Percentiles rank a stretch among this genome's conserved stretches.
Evolutionary conservation across 129 eudicot genomes (phyloP).

Genomic region (Glebionis coronaria): DNA sequence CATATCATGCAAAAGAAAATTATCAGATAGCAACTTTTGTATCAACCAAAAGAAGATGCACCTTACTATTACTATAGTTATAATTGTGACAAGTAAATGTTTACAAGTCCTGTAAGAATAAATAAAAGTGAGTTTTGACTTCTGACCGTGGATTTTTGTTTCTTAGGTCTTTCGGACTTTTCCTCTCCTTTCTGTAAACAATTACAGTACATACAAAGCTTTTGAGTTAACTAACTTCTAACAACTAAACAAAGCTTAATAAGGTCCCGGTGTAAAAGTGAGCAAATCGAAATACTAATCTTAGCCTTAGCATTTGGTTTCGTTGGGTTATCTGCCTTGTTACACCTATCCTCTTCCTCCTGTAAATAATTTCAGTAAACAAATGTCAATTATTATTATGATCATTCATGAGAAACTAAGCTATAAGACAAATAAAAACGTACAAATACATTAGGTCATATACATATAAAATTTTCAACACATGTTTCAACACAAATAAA

Average conservation of each 20-base stretch:
- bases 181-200: slow-evolving; percentile 20
- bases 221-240: neutral
- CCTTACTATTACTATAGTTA: no score
- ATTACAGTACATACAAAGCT: neutral
- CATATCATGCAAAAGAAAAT: no score
- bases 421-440: no score
- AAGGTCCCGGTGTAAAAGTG: neutral
- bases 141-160: no score
- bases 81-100: no score
- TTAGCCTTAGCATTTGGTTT: slow-evolving; percentile 17
- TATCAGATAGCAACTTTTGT: no score
- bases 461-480: no score
- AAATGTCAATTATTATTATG: neutral
- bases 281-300: neutral
- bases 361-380: slow-evolving; percentile 1
- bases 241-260: neutral
- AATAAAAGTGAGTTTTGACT: slow-evolving; percentile 23
- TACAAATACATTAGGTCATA: no score
- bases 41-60: no score
- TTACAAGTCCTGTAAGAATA: neutral
- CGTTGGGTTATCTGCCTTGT: slow-evolving; percentile 16
- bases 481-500: no score
- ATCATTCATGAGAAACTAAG: no score
- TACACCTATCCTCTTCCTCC: slow-evolving; percentile 24
- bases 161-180: neutral